These are phyloP conservation scores for Neofusicoccum parvum DNA, from an alignment of 2,329 filamentous ascomycete species.

Conservation along the genomic window DNA sequence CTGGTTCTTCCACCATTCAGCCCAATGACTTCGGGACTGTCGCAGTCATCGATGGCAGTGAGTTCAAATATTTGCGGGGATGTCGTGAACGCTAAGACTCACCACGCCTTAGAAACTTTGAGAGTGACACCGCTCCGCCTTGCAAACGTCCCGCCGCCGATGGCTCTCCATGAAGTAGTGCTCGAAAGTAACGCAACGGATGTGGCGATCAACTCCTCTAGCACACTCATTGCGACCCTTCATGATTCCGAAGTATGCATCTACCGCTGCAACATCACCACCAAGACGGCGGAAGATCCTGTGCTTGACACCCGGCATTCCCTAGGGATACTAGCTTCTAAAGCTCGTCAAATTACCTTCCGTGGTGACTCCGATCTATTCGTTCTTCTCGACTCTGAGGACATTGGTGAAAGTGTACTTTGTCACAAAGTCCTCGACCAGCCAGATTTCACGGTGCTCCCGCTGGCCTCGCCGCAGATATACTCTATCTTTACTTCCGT, in stretches of 20 bases:
- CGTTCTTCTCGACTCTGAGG: slow-evolving; percentile 39
- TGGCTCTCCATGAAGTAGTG: slow-evolving; percentile 77
- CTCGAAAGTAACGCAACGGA: slow-evolving; percentile 68
- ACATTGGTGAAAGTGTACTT: slow-evolving; percentile 25
- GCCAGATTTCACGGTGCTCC: neutral
- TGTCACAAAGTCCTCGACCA: slow-evolving; percentile 5
- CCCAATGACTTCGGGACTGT: slow-evolving; percentile 79
- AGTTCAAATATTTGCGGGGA: slow-evolving; percentile 30
- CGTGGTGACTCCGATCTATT: slow-evolving; percentile 41
- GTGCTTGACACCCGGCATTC: slow-evolving; percentile 24
- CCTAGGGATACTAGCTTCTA: slow-evolving; percentile 20
- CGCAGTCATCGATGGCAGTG: slow-evolving; percentile 80
- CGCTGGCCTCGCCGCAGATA: neutral
- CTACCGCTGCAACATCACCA: slow-evolving; percentile 68
- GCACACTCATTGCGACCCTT: slow-evolving; percentile 65
- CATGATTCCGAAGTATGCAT: slow-evolving; percentile 67
- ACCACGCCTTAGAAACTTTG: slow-evolving; percentile 52
- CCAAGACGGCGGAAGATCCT: slow-evolving; percentile 50
- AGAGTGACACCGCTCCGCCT: slow-evolving; percentile 84
- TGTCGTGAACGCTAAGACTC: slow-evolving; percentile 17
- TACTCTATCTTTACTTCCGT: slow-evolving; percentile 17
- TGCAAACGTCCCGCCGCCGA: slow-evolving; percentile 88
- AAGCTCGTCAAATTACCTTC: slow-evolving; percentile 53
- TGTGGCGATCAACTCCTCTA: slow-evolving; percentile 63
- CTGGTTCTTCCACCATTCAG: slow-evolving; percentile 68